Conservation (phyloP, 139 green algal species). For the Astrephomene gubernaculifera region DNA sequence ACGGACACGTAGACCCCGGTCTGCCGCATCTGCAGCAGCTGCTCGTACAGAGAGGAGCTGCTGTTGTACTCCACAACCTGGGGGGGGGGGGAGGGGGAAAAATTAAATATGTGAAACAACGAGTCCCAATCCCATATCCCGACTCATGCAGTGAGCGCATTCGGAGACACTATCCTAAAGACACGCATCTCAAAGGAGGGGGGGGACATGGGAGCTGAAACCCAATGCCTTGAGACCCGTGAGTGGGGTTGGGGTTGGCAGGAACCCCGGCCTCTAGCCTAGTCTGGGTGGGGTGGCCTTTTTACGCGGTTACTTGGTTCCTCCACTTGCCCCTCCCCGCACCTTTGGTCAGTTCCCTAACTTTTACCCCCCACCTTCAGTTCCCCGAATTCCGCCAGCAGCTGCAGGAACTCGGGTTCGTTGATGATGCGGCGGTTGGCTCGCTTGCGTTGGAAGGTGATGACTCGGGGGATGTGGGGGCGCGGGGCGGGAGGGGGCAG, state of each 20-base stretch:
- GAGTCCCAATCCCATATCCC: too few relatives aligned
- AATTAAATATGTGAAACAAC: too few relatives aligned
- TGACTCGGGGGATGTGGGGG: constrained; percentile 61
- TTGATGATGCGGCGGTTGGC: constrained; percentile 90
- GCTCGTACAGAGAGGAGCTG: constrained; percentile 74
- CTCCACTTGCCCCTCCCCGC: too few relatives aligned
- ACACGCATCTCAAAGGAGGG: too few relatives aligned
- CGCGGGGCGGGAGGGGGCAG: constrained; percentile 51
- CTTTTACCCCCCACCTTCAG: constrained; percentile 44
- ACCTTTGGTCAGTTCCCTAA: neutral
- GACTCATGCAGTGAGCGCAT: too few relatives aligned
- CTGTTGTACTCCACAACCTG: constrained; percentile 69
- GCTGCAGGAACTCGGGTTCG: constrained; percentile 71
- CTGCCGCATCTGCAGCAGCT: constrained; percentile 80
- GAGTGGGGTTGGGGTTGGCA: too few relatives aligned
- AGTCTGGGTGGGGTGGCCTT: too few relatives aligned
- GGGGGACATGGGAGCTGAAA: neutral
- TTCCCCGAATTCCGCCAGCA: constrained; percentile 78
- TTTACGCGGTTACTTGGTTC: too few relatives aligned
- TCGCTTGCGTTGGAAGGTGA: constrained; percentile 88
- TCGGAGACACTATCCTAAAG: too few relatives aligned
- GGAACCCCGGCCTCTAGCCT: too few relatives aligned
- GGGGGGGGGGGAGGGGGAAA: too few relatives aligned
- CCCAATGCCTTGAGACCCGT: too few relatives aligned
- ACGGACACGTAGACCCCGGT: constrained; percentile 83